Evolutionary conservation across 371 early-diverging fungal species (phyloP), one percentile per base, ranked within the genome.

Genomic region (Gilbertella persicaria): DNA sequence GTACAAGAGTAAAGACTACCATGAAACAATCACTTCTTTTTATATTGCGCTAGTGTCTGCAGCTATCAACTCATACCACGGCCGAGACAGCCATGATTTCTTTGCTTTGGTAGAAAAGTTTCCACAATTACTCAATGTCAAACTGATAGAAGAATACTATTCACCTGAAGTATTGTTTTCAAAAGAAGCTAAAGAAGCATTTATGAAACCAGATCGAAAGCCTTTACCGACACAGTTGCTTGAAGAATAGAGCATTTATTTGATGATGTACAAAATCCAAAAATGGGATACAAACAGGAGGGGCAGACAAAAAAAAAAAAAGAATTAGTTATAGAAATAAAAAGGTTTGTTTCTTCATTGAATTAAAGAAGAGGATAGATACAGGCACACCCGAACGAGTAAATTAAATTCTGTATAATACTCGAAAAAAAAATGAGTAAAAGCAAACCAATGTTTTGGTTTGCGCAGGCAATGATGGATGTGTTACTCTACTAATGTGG

Each of bases 1-100:
- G 25, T 33, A 55, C 24, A 65, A 58, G 25, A 58, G 67, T 12
- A 58, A 55, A 29, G 60, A 65, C 19, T 85, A 80, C 50, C 73
- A 85, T 45, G 82, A 83, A 43, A 85, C 85, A 0, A 83, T 85
- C 58, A 82, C 85, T 0, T 55, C 53, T 7, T 85, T 85, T 45
- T 85, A 73, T 41, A 71, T 80, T 24, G 62, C 78, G 5, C 47
- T 80, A 16, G 64, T 80, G 20, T 56, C 72, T 26, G 57, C 75
- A 9, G 83, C 83, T 0, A 46, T 84, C 2, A 26, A 60, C 14
- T 53, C 62, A 0, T 64, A 64, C 23, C 21, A 55, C 20, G 36
- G 19, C 2, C n/a, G 25, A n/a, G 55, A 54, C 29, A 55, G 62
- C 14, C 68, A 65, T 16, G 85, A 85, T 55, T 85, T 85, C 55